These are phyloP conservation scores for Naganishia friedmannii DNA, from an alignment of 768 basidiomycete species.

Conservation along the genomic window DNA sequence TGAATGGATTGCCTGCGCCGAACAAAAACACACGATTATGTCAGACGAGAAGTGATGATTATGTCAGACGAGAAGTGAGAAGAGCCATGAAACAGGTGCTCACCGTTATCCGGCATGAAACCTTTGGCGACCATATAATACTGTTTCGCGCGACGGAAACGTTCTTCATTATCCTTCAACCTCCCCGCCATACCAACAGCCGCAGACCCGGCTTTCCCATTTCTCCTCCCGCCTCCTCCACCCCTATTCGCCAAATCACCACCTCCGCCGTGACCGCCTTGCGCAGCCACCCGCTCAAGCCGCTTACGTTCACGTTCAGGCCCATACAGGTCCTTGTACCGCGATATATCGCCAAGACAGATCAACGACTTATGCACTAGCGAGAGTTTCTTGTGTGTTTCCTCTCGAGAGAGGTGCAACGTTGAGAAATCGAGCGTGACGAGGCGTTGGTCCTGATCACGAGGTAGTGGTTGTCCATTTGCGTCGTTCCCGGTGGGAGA, in stretches of 20 bases:
- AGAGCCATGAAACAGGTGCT: constrained; percentile 27
- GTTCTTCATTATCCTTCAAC: constrained; percentile 57
- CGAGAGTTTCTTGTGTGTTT: constrained; percentile 66
- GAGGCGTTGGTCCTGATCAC: not conserved
- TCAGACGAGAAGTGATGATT: constrained; percentile 12
- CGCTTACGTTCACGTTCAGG: constrained; percentile 51
- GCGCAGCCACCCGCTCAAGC: constrained; percentile 56
- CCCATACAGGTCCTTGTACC: constrained; percentile 81
- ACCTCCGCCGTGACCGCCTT: too few species aligned
- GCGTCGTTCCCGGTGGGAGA: not conserved
- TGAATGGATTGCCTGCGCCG: constrained; percentile 70
- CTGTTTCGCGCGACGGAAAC: constrained; percentile 54
- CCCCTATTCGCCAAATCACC: constrained; percentile 45
- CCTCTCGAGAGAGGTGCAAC: constrained; percentile 47
- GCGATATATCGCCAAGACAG: constrained; percentile 87
- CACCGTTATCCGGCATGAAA: constrained; percentile 80
- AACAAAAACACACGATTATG: not conserved
- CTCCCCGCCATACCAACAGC: constrained; percentile 11
- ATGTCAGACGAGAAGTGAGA: not conserved
- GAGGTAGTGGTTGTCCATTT: constrained; percentile 17
- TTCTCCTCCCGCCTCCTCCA: constrained; percentile 18
- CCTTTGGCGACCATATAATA: constrained; percentile 78
- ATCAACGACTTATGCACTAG: constrained; percentile 83
- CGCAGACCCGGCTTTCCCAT: constrained; percentile 17
- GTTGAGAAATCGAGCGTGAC: not conserved